Percentiles rank a stretch among this genome's conserved stretches.
Evolutionary conservation across 352 stramenopile genomes (phyloP).

Genomic region (Phytophthora tubulina): DNA sequence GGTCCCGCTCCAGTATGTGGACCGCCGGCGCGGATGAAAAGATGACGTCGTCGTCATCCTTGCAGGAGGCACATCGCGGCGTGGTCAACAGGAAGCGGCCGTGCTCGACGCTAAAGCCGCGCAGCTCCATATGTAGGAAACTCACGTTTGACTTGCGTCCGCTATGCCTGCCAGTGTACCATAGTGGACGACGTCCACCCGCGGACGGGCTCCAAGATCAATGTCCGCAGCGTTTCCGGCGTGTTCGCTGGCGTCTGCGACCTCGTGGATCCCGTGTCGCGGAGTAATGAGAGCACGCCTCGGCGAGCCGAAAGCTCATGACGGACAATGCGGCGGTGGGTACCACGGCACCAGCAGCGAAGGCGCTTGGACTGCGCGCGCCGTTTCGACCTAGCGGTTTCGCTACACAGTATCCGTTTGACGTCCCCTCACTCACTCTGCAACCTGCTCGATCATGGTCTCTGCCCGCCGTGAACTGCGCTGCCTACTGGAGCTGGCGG

Average conservation of each 20-base stretch:
- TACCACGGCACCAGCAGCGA: no score
- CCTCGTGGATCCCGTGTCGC: no score
- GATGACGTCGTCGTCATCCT: constrained; percentile 7
- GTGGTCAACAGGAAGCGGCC: constrained; percentile 45
- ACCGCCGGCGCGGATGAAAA: neutral
- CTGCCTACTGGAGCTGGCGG: constrained; percentile 63
- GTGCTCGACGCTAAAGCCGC: constrained; percentile 46
- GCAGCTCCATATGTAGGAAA: constrained; percentile 34
- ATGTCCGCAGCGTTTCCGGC: no score
- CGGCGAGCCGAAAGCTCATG: no score
- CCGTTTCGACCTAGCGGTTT: constrained; percentile 11
- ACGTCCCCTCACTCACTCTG: constrained; percentile 13
- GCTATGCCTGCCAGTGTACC: no score
- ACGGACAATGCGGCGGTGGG: no score
- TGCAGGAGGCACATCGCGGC: neutral
- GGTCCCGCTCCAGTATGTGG: constrained; percentile 43
- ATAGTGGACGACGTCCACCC: no score
- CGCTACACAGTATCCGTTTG: constrained; percentile 17
- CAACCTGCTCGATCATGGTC: constrained; percentile 35
- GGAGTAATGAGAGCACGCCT: no score
- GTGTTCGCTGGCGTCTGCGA: no score
- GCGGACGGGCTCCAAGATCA: no score
- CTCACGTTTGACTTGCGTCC: no score
- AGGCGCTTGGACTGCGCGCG: no score
- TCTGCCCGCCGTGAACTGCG: constrained; percentile 45